Base-by-base conservation (phyloP, 2,329 filamentous ascomycete species). In the Ustilaginoidea virens region DNA sequence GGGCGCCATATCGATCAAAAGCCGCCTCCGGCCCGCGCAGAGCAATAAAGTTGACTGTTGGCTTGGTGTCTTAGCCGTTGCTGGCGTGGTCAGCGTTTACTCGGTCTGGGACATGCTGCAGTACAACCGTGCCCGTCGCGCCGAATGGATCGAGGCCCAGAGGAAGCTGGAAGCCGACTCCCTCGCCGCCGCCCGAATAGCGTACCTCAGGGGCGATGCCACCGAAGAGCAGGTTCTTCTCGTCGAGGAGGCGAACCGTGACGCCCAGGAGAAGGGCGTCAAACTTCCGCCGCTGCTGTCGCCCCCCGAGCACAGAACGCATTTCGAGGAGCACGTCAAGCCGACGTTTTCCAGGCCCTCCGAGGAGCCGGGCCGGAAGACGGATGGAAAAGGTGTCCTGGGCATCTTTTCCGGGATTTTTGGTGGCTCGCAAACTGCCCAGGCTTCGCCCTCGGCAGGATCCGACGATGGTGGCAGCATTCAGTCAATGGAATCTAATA, bases 81-180 rank as follows among this genome's bases (percentile, higher is more conserved):
- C 66, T 35, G 58, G 60, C 38, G 53, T 72, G 17, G 56, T 69
- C 23, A 71, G 66, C 31, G 52, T 62, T 36, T 74, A 72, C 55
- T 69, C 69, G 20, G 63, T 68, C 12, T 63, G 58, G 54, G 69
- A 74, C 49, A 74, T 74, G 69, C 56, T 72, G 35, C 55, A 59
- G 30, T 66, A 67, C 50, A 74, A 74, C 58, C 63, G 63, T 42
- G 62, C 65, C 51, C 66, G 68, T 42, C 67, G 66, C 43, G 53
- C 51, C 43, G 69, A 74, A 47, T 74, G 70, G 56, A 44, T 65
- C 42, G 61, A 66, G 33, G 56, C 66, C 31, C 66, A 71, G 44
- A 58, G 59, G 48, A 53, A 60, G 35, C 53, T 71, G 44, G 58
- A 62, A 29, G 60, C 56, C 41, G 66, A 71, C 51, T 57, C 58